Evolutionary conservation across 805 yeast species (phyloP), one percentile per base, ranked within the genome.

Genomic region (Candida tallmaniae): DNA sequence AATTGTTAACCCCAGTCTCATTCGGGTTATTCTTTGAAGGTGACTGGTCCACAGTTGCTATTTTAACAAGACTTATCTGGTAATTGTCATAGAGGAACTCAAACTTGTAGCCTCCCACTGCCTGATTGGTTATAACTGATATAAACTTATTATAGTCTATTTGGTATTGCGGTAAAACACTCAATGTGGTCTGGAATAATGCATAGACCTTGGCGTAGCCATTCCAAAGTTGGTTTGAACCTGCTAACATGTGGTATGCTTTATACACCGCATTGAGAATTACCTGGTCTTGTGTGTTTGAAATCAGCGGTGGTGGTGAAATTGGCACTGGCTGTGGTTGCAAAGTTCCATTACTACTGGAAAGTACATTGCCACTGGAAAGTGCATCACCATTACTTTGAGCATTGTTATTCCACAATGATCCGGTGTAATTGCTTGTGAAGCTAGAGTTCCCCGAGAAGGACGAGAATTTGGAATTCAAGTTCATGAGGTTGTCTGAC

Each of bases 11-110:
- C 12, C 29, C 6, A 26, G 17, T 14, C 12, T 12, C 13, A 26
- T 32, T 32, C 5, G 30, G 4, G 23, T 27, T 28, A 9, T 29
- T 23, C 23, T 28, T 17, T 27, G 25, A 13, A 19, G 38, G 33
- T 13, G 32, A 29, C 15, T 15, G 12, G 5, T 29, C 26, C 6
- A 23, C 20, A 5, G 5, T 10, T 3, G 19, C 23, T 11, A 36
- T 18, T 21, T 65, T 64, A 23, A 72, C 56, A 42, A 62, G 69
- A 6, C 63, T 58, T 3, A 72, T 70, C n/a, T 56, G 60, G 1
- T 61, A 51, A 36, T 70, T 73, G 41, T 73, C 76, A 44, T 64
- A 66, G 15, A 65, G 45, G 27, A 70, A 51, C 15, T 70, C 73
- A 45, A 72, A 73, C 16, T 54, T 52, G 36, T 58, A 52, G 4